These are phyloP conservation scores for Lipomyces sp. DNA, from an alignment of 805 yeast genomes.

Conservation along the genomic window DNA sequence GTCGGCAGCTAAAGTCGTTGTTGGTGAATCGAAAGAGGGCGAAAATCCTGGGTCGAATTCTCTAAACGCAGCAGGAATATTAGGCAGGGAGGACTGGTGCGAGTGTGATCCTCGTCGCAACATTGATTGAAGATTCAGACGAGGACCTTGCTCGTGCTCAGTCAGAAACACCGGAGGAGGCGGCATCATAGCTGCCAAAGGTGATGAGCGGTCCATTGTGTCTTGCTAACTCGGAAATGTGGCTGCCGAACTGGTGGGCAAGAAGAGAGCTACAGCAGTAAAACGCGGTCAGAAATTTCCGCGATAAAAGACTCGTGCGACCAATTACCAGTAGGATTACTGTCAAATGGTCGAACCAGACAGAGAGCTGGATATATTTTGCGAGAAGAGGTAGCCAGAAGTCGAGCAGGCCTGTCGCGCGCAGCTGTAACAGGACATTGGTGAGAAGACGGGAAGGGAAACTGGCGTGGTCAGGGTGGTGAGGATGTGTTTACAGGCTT, in stretches of 20 bases:
- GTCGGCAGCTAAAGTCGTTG: constrained; percentile 47
- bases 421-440: background rate
- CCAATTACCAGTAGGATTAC: background rate
- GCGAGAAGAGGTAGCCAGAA: background rate
- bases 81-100: constrained; percentile 31
- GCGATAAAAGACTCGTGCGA: background rate
- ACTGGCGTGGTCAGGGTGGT: background rate
- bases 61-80: constrained; percentile 8
- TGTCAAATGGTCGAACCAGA: background rate
- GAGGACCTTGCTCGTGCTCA: constrained; percentile 12
- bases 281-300: background rate
- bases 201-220: constrained; percentile 36
- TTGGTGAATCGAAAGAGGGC: constrained; percentile 39
- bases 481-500: background rate
- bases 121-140: constrained; percentile 5
- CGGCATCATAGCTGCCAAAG: constrained; percentile 36
- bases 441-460: background rate
- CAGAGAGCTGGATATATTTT: background rate
- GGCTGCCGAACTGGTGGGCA: background rate
- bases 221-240: background rate
- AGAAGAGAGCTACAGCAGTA: background rate
- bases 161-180: constrained; percentile 25
- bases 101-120: constrained; percentile 16
- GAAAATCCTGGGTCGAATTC: constrained; percentile 2
- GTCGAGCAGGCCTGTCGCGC: background rate